Conservation (phyloP, 202 grass and related monocot species). For the Panicum virgatum region DNA sequence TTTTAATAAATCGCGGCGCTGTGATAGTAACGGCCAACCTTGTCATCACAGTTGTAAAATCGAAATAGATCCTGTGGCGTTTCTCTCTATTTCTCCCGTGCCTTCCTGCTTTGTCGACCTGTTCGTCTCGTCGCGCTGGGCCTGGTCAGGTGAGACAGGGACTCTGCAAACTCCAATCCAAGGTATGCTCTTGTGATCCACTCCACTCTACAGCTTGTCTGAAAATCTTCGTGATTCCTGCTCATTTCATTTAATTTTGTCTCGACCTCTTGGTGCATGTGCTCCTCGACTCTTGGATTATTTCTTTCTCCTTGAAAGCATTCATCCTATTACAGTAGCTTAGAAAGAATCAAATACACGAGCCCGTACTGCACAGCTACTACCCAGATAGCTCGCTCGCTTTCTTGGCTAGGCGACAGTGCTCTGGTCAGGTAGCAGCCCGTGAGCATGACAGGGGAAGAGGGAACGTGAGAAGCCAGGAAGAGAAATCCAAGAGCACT, state of each 20-base stretch:
- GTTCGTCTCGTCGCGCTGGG: background rate
- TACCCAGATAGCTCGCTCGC: background rate
- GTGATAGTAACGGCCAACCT: background rate
- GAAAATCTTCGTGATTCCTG: background rate
- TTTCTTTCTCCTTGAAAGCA: background rate
- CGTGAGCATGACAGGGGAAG: slow-evolving; percentile 11
- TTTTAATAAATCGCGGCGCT: background rate
- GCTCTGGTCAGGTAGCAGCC: background rate
- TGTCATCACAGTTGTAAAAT: background rate
- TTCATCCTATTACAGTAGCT: background rate
- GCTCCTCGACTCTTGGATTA: background rate
- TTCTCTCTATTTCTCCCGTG: background rate
- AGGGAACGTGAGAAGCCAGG: background rate
- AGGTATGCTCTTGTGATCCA: background rate
- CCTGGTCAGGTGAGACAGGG: background rate
- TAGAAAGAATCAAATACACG: background rate
- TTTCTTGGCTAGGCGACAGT: background rate
- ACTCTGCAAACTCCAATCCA: background rate
- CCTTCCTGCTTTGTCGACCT: background rate
- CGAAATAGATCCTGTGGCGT: background rate
- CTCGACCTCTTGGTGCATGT: background rate
- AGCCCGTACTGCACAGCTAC: background rate
- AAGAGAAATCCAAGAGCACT: background rate
- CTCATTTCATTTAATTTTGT: background rate
- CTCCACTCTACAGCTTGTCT: background rate